Base-by-base conservation (phyloP, 2,329 filamentous ascomycete species). In the Fusarium metavorans region DNA sequence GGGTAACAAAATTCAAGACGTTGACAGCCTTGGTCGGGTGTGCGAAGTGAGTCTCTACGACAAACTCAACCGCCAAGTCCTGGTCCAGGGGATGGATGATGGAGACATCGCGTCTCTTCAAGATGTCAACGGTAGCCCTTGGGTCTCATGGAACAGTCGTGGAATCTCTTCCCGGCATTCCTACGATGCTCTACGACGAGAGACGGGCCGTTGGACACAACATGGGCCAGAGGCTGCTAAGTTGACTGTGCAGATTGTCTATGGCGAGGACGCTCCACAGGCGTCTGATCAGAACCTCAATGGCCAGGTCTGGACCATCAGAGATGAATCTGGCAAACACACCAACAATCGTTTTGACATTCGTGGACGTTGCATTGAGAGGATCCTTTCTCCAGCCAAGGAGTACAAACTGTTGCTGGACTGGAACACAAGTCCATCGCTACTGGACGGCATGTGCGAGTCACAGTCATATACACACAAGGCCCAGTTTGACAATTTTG, bases 291-390 rank as follows among this genome's bases (percentile, higher is more conserved):
- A 2, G 0, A 61, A 61, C 20, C 43, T 66, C 11, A 27, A 27
- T 2, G 30, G 32, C 0, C 64, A 58, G 14, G 23, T 27, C 0
- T 67, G 34, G 41, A 30, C 8, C 14, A 18, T 43, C 25, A 16
- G n/a, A 23, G 64, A 67, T n/a, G 58, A 67, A 25, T 18, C 57
- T 5, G 64, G 58, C 1, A 6, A 62, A 5, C n/a, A 35, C 4
- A 30, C 13, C 23, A 62, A 48, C 7, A 35, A 18, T 4, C 2
- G 2, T 4, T 67, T 13, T 30, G 48, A 62, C 37, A 35, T 62
- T 30, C 18, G 37, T 6, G 58, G 58, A 0, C 20, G 50, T 18
- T 67, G 57, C 4, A 5, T 45, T 4, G n/a, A 23, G 6, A 34
- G 18, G 27, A 32, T 2, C 1, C 10, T 41, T 2, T 35, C 35